Evolutionary conservation across 352 stramenopile species (phyloP).

Genomic region (Peronospora farinosa): DNA sequence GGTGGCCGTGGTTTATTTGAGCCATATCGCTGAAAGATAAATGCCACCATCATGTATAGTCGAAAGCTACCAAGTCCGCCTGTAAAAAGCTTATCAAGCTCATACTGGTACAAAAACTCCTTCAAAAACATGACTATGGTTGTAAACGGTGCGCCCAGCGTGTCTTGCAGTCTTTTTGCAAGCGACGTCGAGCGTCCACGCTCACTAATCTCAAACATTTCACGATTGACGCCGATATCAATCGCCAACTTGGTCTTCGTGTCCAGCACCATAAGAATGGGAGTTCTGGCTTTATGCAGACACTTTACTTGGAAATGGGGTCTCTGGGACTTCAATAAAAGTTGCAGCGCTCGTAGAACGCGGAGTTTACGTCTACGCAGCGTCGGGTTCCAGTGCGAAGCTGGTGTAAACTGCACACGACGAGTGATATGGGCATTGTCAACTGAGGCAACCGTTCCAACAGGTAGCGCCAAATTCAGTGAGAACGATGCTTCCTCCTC

Average conservation of each 20-base stretch:
- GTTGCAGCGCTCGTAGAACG: conserved; percentile 47
- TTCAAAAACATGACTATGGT: conserved; percentile 63
- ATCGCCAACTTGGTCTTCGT: conserved; percentile 44
- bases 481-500: conserved; percentile 53
- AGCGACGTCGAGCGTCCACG: conserved; percentile 59
- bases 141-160: conserved; percentile 42
- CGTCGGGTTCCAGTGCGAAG: conserved; percentile 70
- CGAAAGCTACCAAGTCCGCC: conserved; percentile 72
- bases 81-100: conserved; percentile 75
- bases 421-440: conserved; percentile 26
- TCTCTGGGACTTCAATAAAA: conserved; percentile 41
- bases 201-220: conserved; percentile 50
- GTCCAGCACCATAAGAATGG: conserved; percentile 66
- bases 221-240: conserved; percentile 61
- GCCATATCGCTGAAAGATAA: conserved; percentile 36
- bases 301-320: conserved; percentile 57
- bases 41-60: conserved; percentile 77
- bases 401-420: conserved; percentile 26
- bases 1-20: conserved; percentile 12
- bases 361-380: conserved; percentile 54
- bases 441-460: conserved; percentile 11
- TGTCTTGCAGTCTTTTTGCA: conserved; percentile 37
- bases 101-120: conserved; percentile 72
- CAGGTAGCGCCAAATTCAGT: conserved; percentile 46
- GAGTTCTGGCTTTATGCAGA: conserved; percentile 64